phyloP scores from a whole-genome alignment of 768 basidiomycete species.

The Pleurotus giganteus region DNA sequence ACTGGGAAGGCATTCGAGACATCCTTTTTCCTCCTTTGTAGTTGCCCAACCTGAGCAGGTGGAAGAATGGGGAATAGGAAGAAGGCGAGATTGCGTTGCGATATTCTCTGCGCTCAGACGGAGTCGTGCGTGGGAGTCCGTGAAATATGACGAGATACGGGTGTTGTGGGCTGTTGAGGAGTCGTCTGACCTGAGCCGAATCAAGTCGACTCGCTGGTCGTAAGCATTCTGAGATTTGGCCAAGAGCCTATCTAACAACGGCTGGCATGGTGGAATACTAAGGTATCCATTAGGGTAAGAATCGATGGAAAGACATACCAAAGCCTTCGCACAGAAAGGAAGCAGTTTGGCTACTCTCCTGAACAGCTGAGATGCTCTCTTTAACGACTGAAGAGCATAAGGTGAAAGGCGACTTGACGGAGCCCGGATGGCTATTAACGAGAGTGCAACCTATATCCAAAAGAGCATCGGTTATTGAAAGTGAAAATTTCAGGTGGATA shows the following conservation, averaged over 20 bases:
- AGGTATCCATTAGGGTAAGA: background rate
- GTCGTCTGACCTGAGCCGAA: background rate
- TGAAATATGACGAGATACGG: background rate
- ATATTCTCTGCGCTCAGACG: background rate
- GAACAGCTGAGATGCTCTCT: constrained; percentile 57
- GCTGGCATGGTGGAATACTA: background rate
- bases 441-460: constrained; percentile 52
- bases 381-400: constrained; percentile 60
- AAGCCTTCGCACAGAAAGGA: constrained; percentile 56
- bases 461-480: background rate
- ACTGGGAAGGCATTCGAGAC: background rate
- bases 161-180: background rate
- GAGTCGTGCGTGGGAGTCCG: background rate
- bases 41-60: background rate
- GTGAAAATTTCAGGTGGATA: background rate
- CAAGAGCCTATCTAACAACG: background rate
- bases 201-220: background rate
- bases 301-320: constrained; percentile 36
- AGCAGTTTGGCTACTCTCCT: constrained; percentile 54
- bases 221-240: background rate
- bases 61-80: background rate
- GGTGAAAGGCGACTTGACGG: constrained; percentile 57
- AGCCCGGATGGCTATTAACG: constrained; percentile 61
- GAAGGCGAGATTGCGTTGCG: background rate
- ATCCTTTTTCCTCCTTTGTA: background rate